Evolutionary conservation across 192 early-diverging fungal species (phyloP).

Genomic region (Linnemannia hyalina): DNA sequence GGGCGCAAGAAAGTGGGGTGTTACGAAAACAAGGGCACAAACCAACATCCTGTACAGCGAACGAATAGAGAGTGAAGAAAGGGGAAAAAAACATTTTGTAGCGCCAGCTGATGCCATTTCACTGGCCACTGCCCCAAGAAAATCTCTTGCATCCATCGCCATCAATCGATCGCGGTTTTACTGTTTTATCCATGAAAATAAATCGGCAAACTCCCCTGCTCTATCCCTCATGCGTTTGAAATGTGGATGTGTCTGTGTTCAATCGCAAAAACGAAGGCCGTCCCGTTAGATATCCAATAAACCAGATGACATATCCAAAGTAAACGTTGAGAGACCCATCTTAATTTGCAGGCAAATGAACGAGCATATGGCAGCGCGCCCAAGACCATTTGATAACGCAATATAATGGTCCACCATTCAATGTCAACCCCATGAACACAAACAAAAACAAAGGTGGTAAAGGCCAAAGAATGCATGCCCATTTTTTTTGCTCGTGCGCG

Average conservation of each 20-base stretch:
- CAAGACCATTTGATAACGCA: not conserved
- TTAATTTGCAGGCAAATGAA: not conserved
- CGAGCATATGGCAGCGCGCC: not conserved
- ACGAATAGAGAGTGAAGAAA: not conserved
- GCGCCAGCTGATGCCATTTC: not conserved
- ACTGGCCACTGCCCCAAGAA: not conserved
- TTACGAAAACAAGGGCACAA: constrained; percentile 22
- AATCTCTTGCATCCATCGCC: not conserved
- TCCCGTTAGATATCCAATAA: not conserved
- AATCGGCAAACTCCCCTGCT: not conserved
- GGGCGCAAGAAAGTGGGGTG: not conserved
- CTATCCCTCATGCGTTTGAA: not conserved
- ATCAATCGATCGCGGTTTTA: not conserved
- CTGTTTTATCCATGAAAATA: not conserved
- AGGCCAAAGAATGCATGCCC: not conserved
- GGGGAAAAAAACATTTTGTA: not conserved
- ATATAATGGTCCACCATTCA: not conserved
- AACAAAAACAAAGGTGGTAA: not conserved
- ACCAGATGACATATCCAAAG: not conserved
- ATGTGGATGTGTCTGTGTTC: not conserved
- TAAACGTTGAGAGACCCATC: not conserved
- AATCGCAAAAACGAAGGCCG: not conserved
- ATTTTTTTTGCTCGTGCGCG: constrained; percentile 1
- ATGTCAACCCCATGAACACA: constrained; percentile 1
- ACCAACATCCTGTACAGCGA: not conserved